Evolutionary conservation across 768 basidiomycete genomes (phyloP), one percentile per base, ranked within the genome.

Genomic region (Gloeostereum incarnatum): DNA sequence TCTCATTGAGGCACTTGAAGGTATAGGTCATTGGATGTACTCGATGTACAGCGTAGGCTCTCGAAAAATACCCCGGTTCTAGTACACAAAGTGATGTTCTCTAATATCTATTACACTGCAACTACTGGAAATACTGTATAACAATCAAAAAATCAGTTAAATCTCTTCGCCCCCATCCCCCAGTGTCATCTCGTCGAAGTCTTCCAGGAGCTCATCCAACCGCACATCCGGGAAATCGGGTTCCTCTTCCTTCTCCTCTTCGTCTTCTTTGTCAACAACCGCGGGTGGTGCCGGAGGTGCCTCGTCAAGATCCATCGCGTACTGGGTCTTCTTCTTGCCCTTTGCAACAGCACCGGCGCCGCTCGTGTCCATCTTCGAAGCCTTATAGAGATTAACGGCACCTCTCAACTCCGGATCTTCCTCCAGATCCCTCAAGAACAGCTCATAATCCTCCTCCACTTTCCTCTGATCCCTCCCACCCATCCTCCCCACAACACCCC

Each of bases 381-480:
- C 65, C 61, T 81, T 86, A 69, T 94, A 98, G 39, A 97, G 52
- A 59, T 96, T 93, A 49, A 98, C 81, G 6, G 76, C 76, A 4
- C 71, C 69, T 26, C 94, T 75, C 66, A 98, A 64, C 66, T 97
- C 93, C 16, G 81, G 81, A 60, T 97, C 93, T 57, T 98, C 94
- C 59, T 96, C 92, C 35, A 97, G 60, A 45, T 96, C 92, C 32
- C 85, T 74, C 59, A 98, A 63, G 76, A 99, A 99, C 36, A 88
- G 46, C 65, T 98, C 96, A 60, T 98, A 99, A 55, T 99, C 94
- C 55, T 89, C 81, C 49, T 97, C 92, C 41, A 98, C 88, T 68
- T 92, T 91, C 65, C 73, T 81, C 60, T 80, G 75, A 61, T 94
- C 92, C 33, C 90, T 68, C 24, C 91, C 92, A 8, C 92, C 92